Evolutionary conservation across 1,139 yeast species (phyloP), one percentile per base, ranked within the genome.

Genomic region (Candida tropicalis): DNA sequence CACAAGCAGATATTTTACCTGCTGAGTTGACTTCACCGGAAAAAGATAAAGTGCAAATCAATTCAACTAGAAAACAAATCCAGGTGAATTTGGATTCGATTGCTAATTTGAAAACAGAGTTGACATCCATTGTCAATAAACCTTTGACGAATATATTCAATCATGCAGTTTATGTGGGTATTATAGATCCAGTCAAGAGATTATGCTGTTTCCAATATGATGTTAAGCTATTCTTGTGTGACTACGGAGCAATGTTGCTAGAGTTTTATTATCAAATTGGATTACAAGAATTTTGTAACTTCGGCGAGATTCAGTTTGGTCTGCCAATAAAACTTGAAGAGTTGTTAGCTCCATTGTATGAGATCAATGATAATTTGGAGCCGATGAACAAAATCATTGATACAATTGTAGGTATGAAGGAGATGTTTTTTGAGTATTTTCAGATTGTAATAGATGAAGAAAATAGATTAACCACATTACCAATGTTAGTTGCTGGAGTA

Each of bases 361-460:
- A 49, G 16, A 42, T 38, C 6, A 46, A 46, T 15, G 40, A 38
- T 13, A 41, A 37, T 17, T 49, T 62, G 15, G 43, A 41, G 10
- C 57, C 61, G 9, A 53, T 41, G 26, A 53, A 55, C 1, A 45
- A 42, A 9, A 54, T 68, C 0, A 56, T 67, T 2, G 53, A 45
- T 1, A 51, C 46, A 0, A 52, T 85, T 2, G 55, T 68, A 35
- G 60, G 57, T 0, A 83, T 84, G 87, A 67, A 66, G 31, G 90
- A 83, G 11, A 93, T 95, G 99, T 71, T 87, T 42, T 58, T 65
- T 8, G 97, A 91, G 52, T 93, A 95, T 55, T 93, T 90, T 58
- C 72, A 75, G 11, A 70, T 91, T 4, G 65, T 58, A 6, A 53
- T 82, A 1, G 58, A 58, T 3, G 60, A 55, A 26, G 55, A 60